A percentile compares a stretch with the other conserved stretches of the same genome.
Evolutionary conservation across 192 early-diverging fungal genomes (phyloP).

Genomic region (Martensiomyces pterosporus): DNA sequence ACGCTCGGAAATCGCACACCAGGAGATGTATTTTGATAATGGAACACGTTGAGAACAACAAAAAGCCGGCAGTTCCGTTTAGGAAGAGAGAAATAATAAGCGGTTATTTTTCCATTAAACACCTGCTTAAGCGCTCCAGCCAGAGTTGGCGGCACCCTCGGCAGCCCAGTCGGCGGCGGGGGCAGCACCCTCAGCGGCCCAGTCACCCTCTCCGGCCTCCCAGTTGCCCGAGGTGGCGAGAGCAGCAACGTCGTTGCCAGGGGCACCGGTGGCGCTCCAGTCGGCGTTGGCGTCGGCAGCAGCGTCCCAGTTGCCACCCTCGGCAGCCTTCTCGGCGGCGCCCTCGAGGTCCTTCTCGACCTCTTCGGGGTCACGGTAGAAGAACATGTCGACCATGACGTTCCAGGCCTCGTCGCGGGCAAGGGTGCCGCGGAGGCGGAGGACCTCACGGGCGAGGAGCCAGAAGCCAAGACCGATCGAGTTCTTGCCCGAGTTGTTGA

Average conservation of each 20-base stretch:
- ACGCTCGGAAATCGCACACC: no score
- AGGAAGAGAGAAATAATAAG: constrained; percentile 2
- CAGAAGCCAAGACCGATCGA: constrained; percentile 96
- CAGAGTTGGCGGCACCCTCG: constrained; percentile 51
- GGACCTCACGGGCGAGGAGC: constrained; percentile 97
- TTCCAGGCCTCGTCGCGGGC: constrained; percentile 83
- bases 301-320: constrained; percentile 48
- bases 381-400: constrained; percentile 99
- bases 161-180: constrained; percentile 63
- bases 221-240: constrained; percentile 40
- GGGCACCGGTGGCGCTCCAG: constrained; percentile 30
- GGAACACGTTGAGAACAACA: neutral
- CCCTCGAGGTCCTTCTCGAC: constrained; percentile 87
- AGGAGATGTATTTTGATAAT: no score
- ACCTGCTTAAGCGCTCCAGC: constrained; percentile 23
- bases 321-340: constrained; percentile 55
- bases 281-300: constrained; percentile 30
- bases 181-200: constrained; percentile 37
- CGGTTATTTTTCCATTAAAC: constrained; percentile 5
- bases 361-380: constrained; percentile 99
- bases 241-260: constrained; percentile 28
- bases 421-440: constrained; percentile 94
- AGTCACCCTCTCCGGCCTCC: constrained; percentile 44
- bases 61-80: neutral
- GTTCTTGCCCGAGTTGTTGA: constrained; percentile 99